Evolutionary conservation across 2,329 filamentous ascomycete genomes (phyloP), one percentile per base, ranked within the genome.

Genomic region (Fusarium sp.): DNA sequence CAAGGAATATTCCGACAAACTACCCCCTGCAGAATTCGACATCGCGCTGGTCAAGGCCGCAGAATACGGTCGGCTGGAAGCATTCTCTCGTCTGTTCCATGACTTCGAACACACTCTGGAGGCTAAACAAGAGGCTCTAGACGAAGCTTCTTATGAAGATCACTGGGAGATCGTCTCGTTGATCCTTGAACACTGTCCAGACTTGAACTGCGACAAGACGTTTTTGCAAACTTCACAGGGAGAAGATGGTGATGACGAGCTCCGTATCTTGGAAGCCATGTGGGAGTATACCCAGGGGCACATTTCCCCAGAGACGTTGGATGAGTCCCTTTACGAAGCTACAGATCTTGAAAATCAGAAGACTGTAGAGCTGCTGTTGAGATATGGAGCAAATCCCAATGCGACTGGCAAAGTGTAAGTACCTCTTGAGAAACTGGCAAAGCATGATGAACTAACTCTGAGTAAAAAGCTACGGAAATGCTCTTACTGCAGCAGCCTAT

Each of bases 1-100:
- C 15, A 66, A 78, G 11, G 74, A 77, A n/a, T 82, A 81, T 51
- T 74, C 77, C 0, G 76, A 79, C 11, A 79, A 78, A 48, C 62
- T 82, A 0, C 78, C 80, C 3, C 56, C 75, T 4, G 69, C 77
- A 31, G 80, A 82, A 50, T 82, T 78, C 37, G 77, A 76, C 42
- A 79, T 76, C 29, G 80, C 80, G 1, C 69, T 82, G 4, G 67
- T 80, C 21, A 76, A 73, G n/a, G 77, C 80, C 6, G 80, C 80
- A 5, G 74, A 73, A 13, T 72, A 74, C 2, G 80, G 80, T n/a
- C 74, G 78, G n/a, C 42, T 79, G 2, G 80, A 81, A 33, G 76
- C 79, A 1, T 77, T 82, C 58, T 79, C 77, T n/a, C 74, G 74
- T 27, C 63, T 82, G 1, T 72, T 82, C 6, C 63, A 52, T 6